Base-by-base conservation (phyloP, 345 rosid species). In the Bruguiera parviflora region DNA sequence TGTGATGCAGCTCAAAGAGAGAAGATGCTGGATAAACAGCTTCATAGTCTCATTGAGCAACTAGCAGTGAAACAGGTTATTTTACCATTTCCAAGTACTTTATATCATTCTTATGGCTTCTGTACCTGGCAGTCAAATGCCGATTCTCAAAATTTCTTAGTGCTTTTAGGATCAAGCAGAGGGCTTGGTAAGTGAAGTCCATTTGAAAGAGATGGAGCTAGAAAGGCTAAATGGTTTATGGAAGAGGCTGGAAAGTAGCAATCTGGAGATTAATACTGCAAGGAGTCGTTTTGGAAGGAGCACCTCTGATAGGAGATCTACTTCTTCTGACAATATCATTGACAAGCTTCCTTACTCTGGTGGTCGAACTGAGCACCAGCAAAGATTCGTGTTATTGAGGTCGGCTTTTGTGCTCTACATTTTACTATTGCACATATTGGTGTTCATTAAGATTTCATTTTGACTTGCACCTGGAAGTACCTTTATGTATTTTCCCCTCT, bases 391-490 rank as follows among this genome's bases (percentile, higher is more conserved):
- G 86, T 82, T 89, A 58, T 82, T 91, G 74, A 86, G 99, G 81
- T 89, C 96, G 21, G 88, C 93, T 67, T 95, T 91, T 62, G 96
- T 95, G 60, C 78, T 94, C 62, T 94, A 94, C 84, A 80, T 94
- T 69, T 80, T 94, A 71, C 80, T 86, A 58, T 77, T 91, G 85
- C 90, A 89, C 63, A 69, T 94, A 57, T 58, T 88, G 74, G 97
- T 91, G 77, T 91, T 95, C 82, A 81, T 89, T 80, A 95, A 87
- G 86, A 78, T 95, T 75, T 94, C 97, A 11, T 89, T 94, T 83
- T 94, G 84, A 91, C 73, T 63, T 39, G 64, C 70, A 67, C 64
- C 70, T 7, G 31, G 24, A 28, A 27, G 21, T 27, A 13, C 13
- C 1, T 13, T 43, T 5, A 43, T 43, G 9, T 43, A 13, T 43